Conservation (phyloP, 2,329 filamentous ascomycete genomes). For the Ophiosphaerella korrae region DNA sequence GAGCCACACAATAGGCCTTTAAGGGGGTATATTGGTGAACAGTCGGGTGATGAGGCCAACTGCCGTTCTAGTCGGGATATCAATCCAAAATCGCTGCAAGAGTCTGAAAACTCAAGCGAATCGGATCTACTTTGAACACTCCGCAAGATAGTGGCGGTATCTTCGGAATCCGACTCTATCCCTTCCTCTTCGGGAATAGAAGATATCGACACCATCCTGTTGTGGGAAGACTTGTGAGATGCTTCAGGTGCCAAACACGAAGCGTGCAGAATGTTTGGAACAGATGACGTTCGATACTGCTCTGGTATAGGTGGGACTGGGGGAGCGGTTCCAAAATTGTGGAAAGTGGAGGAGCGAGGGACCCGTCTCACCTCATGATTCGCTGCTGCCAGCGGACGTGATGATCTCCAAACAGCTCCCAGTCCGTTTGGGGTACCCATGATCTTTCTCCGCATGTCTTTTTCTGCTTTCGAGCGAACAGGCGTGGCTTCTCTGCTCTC, state of each 20-base stretch:
- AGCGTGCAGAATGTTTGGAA: conserved; percentile 13
- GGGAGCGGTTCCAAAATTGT: conserved; percentile 27
- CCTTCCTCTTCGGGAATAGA: conserved; percentile 10
- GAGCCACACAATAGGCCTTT: not conserved
- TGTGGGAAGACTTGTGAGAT: not conserved
- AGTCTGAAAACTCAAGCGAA: not conserved
- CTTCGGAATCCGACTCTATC: not conserved
- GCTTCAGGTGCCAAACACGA: not conserved
- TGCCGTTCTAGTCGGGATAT: not conserved
- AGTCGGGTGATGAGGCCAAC: not conserved
- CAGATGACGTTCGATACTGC: conserved; percentile 23
- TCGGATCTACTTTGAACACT: not conserved
- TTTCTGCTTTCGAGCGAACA: conserved; percentile 20
- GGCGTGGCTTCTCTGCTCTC: conserved; percentile 8
- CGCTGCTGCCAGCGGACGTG: conserved; percentile 20
- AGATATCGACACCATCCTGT: conserved; percentile 1
- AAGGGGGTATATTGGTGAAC: not conserved
- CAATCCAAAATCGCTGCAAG: not conserved
- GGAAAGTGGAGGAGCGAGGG: conserved; percentile 36
- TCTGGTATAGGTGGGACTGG: conserved; percentile 33
- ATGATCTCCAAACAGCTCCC: conserved; percentile 26
- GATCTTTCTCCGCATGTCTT: conserved; percentile 23
- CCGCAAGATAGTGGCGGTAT: not conserved
- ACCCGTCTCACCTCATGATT: conserved; percentile 43
- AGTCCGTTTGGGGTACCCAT: conserved; percentile 26